Percentiles rank a stretch among this genome's conserved stretches.
Evolutionary conservation across 225 moss, liverwort and hornwort genomes (phyloP).

Genomic region (Climacium dendroides): DNA sequence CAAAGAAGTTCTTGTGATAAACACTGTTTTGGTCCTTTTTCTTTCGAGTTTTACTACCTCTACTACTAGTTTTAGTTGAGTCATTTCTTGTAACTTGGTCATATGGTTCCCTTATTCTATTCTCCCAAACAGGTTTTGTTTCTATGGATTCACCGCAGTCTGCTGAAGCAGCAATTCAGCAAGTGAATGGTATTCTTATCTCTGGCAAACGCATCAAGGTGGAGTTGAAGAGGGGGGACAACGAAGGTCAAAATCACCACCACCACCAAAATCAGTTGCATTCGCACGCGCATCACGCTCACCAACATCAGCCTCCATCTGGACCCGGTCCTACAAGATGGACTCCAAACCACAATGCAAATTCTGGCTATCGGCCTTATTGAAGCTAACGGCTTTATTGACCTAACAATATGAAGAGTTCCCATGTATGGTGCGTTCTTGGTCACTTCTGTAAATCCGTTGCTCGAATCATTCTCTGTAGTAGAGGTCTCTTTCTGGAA

Average conservation of each 20-base stretch:
- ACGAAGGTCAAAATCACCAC: slow-evolving; percentile 32
- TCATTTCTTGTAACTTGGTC: neutral
- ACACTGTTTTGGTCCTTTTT: neutral
- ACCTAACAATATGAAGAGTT: neutral
- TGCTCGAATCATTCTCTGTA: neutral
- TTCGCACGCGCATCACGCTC: slow-evolving; percentile 25
- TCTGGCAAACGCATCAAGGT: slow-evolving; percentile 65
- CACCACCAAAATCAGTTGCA: slow-evolving; percentile 23
- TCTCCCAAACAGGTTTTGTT: slow-evolving; percentile 61
- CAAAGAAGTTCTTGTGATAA: neutral
- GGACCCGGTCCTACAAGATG: slow-evolving; percentile 55
- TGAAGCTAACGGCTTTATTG: slow-evolving; percentile 48
- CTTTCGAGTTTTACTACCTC: neutral
- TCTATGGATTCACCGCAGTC: slow-evolving; percentile 63
- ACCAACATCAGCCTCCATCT: slow-evolving; percentile 35
- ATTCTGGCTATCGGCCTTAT: slow-evolving; percentile 58
- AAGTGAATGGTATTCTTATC: slow-evolving; percentile 54
- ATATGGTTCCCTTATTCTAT: slow-evolving; percentile 24
- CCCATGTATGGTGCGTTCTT: slow-evolving; percentile 21
- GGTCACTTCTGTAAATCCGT: neutral
- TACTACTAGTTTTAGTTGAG: neutral
- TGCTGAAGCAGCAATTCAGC: slow-evolving; percentile 64
- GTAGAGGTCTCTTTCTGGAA: neutral
- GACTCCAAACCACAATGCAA: slow-evolving; percentile 30
- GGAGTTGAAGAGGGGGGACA: slow-evolving; percentile 72